phyloP scores from a whole-genome alignment of 495 filamentous ascomycete species.

The Aspergillus nidulans region DNA sequence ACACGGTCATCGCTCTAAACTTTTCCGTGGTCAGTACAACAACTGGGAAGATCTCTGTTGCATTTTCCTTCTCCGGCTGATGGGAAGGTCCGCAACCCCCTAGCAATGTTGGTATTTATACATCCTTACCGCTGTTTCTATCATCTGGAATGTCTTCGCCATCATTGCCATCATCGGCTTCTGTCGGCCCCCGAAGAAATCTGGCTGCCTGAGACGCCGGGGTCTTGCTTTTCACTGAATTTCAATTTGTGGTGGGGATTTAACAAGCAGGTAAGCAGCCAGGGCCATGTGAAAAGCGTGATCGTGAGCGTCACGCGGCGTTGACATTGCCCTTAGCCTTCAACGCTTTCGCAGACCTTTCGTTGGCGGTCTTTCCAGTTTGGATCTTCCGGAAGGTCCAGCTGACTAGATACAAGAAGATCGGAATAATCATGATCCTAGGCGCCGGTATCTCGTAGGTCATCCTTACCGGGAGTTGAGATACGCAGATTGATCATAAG shows the following conservation, averaged over 20 bases:
- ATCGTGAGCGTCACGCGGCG: no score
- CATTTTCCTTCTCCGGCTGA: constrained; percentile 12
- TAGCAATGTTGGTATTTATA: constrained; percentile 11
- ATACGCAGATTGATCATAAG: no score
- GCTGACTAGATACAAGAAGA: neutral
- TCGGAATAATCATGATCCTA: constrained; percentile 3
- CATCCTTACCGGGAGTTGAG: neutral
- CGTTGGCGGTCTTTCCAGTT: constrained; percentile 4
- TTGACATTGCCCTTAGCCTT: neutral
- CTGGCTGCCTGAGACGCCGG: constrained; percentile 5
- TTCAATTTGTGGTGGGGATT: constrained; percentile 5
- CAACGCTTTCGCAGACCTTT: constrained; percentile 5
- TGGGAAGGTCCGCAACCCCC: constrained; percentile 1
- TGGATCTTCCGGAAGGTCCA: constrained; percentile 5
- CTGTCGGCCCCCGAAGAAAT: constrained; percentile 11
- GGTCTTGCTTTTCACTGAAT: constrained; percentile 4
- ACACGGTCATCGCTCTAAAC: constrained; percentile 12
- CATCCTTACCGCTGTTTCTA: constrained; percentile 3
- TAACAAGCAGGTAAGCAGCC: constrained; percentile 6
- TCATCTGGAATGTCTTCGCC: constrained; percentile 7
- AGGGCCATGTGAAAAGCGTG: neutral
- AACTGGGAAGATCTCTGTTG: constrained; percentile 12
- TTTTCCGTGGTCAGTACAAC: constrained; percentile 16
- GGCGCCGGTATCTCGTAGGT: constrained; percentile 8
- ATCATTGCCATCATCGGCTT: constrained; percentile 12